A percentile compares a stretch with the other conserved stretches of the same genome.
Conservation (phyloP, 768 basidiomycete species). For the Calocybe cyanea region DNA sequence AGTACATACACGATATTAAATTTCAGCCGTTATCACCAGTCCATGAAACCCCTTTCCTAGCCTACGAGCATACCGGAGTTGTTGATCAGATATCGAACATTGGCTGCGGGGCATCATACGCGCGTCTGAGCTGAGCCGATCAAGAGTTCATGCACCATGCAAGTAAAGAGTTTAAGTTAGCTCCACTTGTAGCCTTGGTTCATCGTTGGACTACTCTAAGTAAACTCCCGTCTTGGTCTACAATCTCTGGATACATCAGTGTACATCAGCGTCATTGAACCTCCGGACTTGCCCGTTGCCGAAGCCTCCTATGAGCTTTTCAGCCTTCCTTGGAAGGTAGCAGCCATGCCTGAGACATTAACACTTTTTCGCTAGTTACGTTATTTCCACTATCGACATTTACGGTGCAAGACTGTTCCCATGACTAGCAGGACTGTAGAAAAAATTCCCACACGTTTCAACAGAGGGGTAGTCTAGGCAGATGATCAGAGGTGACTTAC, state of each 20-base stretch:
- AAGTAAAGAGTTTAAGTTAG: slow-evolving; percentile 6
- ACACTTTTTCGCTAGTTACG: no score
- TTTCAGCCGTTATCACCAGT: neutral
- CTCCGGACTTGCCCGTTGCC: no score
- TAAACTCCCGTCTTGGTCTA: slow-evolving; percentile 2
- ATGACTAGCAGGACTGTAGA: no score
- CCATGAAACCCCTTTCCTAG: neutral
- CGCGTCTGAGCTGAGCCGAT: neutral
- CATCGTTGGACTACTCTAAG: neutral
- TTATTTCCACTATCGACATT: no score
- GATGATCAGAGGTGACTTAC: neutral
- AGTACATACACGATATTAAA: no score
- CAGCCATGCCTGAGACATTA: no score
- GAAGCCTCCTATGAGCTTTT: neutral
- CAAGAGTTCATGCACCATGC: neutral
- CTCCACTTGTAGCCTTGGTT: neutral
- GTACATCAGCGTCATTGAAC: no score
- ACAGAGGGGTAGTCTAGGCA: neutral
- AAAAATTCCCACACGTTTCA: no score
- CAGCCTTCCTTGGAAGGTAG: no score
- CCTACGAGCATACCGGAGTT: neutral
- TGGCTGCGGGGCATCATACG: no score
- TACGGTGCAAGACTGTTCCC: no score
- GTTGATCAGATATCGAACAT: slow-evolving; percentile 1
- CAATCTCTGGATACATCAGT: no score